Evolutionary conservation across 108 stramenopile species (phyloP), one percentile per base, ranked within the genome.

Genomic region (Cyclostephanos invisitatus): DNA sequence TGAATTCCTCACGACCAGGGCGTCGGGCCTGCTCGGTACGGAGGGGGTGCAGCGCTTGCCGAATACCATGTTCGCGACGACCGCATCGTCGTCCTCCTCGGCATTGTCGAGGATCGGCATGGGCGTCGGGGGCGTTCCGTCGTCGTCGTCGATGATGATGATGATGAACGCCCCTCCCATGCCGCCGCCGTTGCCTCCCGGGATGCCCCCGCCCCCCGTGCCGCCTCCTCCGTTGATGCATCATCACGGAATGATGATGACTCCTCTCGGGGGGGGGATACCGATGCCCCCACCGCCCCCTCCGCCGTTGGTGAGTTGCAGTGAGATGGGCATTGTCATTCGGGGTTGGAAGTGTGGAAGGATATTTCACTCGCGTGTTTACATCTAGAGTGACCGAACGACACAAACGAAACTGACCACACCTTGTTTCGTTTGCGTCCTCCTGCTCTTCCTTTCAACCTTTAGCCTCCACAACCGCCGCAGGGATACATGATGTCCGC

Each of bases 21-120:
- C 83, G 18, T 67, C 83, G 18, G 76, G 75, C n/a, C 60, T 81
- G 49, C 27, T 35, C 11, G 78, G 72, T 7, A 68, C 51, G 24
- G 58, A 51, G 22, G 82, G 75, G 14, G 77, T 79, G 49, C 82
- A 83, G 49, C 68, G 70, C 40, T 50, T 60, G 14, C 75, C 80
- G 5, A 81, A 81, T 67, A 81, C 80, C 12, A 61, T 81, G 75
- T 81, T 81, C 73, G 62, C 79, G 38, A 67, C 85, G 29, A 21
- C 60, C 1, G 60, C 36, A 6, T 61, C 60, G 11, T 46, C 44
- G 47, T 49, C 83, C 74, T 47, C 66, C 73, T 20, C 68, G 64
- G 36, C 60, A 42, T n/a, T 15, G 11, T 28, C 28, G n/a, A 18
- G 67, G 63, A 61, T 36, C 46, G 47, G 38, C 22, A 44, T 27